These are phyloP conservation scores for Chalaropsis thielavioides DNA, from an alignment of 2,329 filamentous ascomycete species.

Conservation along the genomic window DNA sequence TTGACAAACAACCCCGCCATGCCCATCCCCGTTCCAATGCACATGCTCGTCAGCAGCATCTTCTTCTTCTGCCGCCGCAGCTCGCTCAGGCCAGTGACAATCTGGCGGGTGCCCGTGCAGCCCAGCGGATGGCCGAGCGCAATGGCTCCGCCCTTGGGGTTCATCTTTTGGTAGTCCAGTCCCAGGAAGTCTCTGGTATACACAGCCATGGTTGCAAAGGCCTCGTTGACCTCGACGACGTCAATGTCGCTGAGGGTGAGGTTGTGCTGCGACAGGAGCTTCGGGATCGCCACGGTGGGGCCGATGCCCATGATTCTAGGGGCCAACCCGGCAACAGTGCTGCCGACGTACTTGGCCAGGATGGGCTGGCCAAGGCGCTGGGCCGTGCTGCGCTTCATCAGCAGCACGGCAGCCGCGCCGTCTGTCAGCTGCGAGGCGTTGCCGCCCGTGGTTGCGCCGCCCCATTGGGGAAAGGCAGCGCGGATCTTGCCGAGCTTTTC, in stretches of 20 bases:
- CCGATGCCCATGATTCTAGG: constrained; percentile 96
- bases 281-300: constrained; percentile 58
- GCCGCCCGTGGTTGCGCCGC: constrained; percentile 72
- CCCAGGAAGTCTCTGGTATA: constrained; percentile 69
- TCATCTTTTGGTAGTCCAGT: constrained; percentile 63
- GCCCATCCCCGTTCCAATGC: constrained; percentile 53
- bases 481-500: constrained; percentile 75
- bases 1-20: constrained; percentile 55
- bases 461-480: constrained; percentile 80
- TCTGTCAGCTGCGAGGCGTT: constrained; percentile 94
- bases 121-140: constrained; percentile 74
- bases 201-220: constrained; percentile 93
- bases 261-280: constrained; percentile 70
- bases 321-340: constrained; percentile 77
- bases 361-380: constrained; percentile 79
- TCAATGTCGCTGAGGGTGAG: constrained; percentile 72
- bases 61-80: constrained; percentile 74
- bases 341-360: constrained; percentile 84
- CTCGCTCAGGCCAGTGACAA: constrained; percentile 82
- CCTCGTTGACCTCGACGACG: constrained; percentile 89
- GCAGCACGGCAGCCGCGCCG: constrained; percentile 71
- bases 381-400: constrained; percentile 91
- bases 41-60: constrained; percentile 87
- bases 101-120: constrained; percentile 61
- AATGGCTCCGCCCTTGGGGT: constrained; percentile 67